phyloP scores from a whole-genome alignment of 306 rosid species.

The Hippophae rhamnoides region DNA sequence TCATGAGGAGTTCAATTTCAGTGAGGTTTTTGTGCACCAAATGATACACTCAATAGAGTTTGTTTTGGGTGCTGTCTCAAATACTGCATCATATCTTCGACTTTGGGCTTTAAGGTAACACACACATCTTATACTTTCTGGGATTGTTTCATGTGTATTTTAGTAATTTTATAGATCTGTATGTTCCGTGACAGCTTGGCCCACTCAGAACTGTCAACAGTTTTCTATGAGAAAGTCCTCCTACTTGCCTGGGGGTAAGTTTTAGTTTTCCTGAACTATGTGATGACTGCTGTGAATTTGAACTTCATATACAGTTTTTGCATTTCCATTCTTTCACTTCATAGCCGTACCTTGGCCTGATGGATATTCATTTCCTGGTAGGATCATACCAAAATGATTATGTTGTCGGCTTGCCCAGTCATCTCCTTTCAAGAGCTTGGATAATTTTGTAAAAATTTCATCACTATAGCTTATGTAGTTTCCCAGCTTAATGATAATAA shows the following conservation, averaged over 20 bases:
- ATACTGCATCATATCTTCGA: conserved; percentile 99
- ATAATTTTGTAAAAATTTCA: too few species aligned
- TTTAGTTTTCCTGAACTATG: background rate
- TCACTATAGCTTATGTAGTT: too few species aligned
- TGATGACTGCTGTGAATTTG: background rate
- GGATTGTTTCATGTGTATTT: conserved; percentile 14
- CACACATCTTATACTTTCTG: conserved; percentile 10
- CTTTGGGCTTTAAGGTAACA: conserved; percentile 95
- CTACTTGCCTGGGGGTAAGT: conserved; percentile 99
- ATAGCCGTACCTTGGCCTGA: too few species aligned
- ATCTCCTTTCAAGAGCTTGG: too few species aligned
- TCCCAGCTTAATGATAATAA: too few species aligned
- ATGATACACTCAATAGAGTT: conserved; percentile 98
- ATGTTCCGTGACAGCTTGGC: conserved; percentile 68
- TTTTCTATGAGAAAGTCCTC: conserved; percentile 94
- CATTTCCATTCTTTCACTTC: background rate
- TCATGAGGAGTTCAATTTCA: conserved; percentile 84
- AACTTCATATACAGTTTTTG: background rate
- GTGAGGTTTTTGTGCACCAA: conserved; percentile 97
- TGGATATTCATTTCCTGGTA: too few species aligned
- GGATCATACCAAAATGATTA: too few species aligned
- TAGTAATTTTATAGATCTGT: conserved; percentile 16
- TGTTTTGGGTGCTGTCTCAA: conserved; percentile 95
- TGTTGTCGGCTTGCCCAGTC: too few species aligned
- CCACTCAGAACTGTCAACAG: conserved; percentile 95